phyloP scores from a whole-genome alignment of 495 filamentous ascomycete species.

The Annulohypoxylon bovei region DNA sequence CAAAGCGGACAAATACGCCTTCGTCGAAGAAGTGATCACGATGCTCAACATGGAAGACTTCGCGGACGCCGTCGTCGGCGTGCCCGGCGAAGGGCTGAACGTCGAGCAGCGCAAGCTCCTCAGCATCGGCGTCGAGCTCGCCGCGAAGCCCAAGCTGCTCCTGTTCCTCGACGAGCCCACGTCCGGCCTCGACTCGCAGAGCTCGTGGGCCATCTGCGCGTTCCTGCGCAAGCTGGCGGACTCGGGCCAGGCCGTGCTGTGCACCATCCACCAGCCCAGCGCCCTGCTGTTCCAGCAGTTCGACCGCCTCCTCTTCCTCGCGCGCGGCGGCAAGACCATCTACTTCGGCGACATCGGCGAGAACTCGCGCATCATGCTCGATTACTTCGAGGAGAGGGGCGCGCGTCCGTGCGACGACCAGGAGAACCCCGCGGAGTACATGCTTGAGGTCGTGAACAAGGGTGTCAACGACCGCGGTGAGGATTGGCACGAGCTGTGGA shows the following conservation, averaged over 20 bases:
- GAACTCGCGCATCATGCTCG: constrained; percentile 1
- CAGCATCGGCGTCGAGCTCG: constrained; percentile 88
- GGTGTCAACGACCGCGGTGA: not conserved
- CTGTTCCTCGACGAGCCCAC: constrained; percentile 62
- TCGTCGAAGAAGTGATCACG: constrained; percentile 81
- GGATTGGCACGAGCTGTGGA: constrained; percentile 11
- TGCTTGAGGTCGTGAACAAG: constrained; percentile 8
- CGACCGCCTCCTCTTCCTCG: constrained; percentile 3
- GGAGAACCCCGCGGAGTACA: constrained; percentile 12
- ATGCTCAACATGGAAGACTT: constrained; percentile 78
- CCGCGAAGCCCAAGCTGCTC: constrained; percentile 81
- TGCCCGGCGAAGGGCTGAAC: constrained; percentile 78
- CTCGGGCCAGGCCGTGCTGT: constrained; percentile 1
- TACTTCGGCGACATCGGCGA: constrained; percentile 3
- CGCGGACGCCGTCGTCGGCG: constrained; percentile 78
- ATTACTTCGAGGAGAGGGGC: constrained; percentile 5
- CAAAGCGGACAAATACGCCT: constrained; percentile 71
- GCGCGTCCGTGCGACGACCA: constrained; percentile 4
- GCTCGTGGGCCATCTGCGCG: constrained; percentile 9
- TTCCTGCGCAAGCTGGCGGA: constrained; percentile 3
- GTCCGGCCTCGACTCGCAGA: constrained; percentile 6
- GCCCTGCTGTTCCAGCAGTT: constrained; percentile 6
- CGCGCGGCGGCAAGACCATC: not conserved
- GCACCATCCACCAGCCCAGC: constrained; percentile 11
- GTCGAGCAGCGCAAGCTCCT: constrained; percentile 86